These are phyloP conservation scores for Verbena officinalis DNA, from an alignment of 257 asterid species.

Conservation along the genomic window DNA sequence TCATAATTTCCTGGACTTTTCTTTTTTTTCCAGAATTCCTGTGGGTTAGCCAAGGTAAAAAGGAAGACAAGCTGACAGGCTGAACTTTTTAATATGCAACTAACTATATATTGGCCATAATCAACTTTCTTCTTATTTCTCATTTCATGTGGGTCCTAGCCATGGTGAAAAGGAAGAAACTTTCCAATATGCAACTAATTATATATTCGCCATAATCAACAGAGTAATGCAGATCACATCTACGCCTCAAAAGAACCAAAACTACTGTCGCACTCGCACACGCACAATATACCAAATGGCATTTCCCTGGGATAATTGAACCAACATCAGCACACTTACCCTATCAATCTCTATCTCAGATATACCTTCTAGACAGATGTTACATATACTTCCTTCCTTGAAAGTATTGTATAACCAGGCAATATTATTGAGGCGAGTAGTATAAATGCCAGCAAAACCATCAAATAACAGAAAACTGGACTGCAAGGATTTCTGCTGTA, in stretches of 20 bases:
- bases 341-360: conserved; percentile 6
- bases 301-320: not conserved
- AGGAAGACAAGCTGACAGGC: too few relatives aligned
- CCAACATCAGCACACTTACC: not conserved
- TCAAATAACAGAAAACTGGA: not conserved
- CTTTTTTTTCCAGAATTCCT: not conserved
- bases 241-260: not conserved
- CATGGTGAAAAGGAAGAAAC: not conserved
- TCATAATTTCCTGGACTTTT: not conserved
- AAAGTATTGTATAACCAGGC: not conserved
- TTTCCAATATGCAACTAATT: not conserved
- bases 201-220: not conserved
- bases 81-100: too few relatives aligned
- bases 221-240: not conserved
- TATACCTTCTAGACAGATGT: not conserved
- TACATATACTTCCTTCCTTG: not conserved
- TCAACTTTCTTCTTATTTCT: not conserved
- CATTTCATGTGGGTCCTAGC: not conserved
- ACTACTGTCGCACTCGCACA: too few relatives aligned
- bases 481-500: not conserved
- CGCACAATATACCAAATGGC: not conserved
- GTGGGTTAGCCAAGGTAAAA: too few relatives aligned
- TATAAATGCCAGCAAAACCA: not conserved
- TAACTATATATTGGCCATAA: too few relatives aligned
- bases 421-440: not conserved